Evolutionary conservation across 768 basidiomycete genomes (phyloP).

Genomic region (Mycena galericulata): DNA sequence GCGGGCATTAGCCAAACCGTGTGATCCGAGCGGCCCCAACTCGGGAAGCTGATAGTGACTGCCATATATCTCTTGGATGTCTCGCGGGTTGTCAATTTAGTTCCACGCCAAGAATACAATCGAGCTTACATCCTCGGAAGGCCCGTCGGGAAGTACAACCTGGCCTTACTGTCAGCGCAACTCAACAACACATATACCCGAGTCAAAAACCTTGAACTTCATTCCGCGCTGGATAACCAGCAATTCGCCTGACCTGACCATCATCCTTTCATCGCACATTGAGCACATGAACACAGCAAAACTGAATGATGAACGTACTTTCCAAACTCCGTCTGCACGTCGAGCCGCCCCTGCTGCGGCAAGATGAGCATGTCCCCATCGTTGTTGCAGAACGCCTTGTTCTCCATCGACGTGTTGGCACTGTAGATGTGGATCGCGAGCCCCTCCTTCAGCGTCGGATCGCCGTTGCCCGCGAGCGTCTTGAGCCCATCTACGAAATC

Average conservation of each 20-base stretch:
- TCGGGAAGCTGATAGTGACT: conserved; percentile 73
- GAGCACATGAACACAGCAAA: not conserved
- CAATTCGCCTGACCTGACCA: conserved; percentile 74
- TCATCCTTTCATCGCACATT: conserved; percentile 51
- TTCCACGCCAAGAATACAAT: not conserved
- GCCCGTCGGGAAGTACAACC: conserved; percentile 67
- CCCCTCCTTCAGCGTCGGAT: conserved; percentile 72
- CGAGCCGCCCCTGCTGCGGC: conserved; percentile 72
- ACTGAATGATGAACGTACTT: conserved; percentile 55
- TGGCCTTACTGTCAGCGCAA: conserved; percentile 29
- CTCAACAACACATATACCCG: not conserved
- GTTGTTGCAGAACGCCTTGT: conserved; percentile 69
- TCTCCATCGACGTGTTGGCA: conserved; percentile 70
- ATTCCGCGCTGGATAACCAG: conserved; percentile 75
- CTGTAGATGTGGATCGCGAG: conserved; percentile 74
- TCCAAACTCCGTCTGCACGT: conserved; percentile 78
- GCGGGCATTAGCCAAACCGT: conserved; percentile 73
- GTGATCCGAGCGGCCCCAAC: conserved; percentile 72
- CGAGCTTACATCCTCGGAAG: conserved; percentile 69
- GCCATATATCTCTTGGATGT: conserved; percentile 74
- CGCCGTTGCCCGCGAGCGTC: conserved; percentile 73
- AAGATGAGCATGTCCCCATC: conserved; percentile 78
- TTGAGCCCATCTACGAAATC: conserved; percentile 73
- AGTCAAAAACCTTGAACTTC: conserved; percentile 66
- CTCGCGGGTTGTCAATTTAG: conserved; percentile 41